These are phyloP conservation scores for Neoboletus brunneissimus DNA, from an alignment of 768 basidiomycete genomes.

Conservation along the genomic window DNA sequence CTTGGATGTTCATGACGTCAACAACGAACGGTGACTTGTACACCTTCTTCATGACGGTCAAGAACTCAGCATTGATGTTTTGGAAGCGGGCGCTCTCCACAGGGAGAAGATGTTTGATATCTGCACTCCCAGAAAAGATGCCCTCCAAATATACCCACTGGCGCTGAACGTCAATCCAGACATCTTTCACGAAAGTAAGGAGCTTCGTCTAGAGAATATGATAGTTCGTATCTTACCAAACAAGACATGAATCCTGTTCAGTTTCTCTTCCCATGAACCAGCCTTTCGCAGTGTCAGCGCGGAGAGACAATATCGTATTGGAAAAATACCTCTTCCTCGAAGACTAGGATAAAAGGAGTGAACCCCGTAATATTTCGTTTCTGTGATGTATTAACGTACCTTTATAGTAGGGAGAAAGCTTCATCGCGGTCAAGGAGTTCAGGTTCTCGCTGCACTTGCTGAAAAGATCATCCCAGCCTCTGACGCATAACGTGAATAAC, in stretches of 20 bases:
- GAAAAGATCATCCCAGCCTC: constrained; percentile 97
- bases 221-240: constrained; percentile 62
- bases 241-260: constrained; percentile 93
- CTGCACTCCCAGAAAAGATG: constrained; percentile 98
- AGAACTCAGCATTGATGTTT: constrained; percentile 97
- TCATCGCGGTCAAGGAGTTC: constrained; percentile 96
- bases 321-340: constrained; percentile 73
- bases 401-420: constrained; percentile 97
- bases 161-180: constrained; percentile 99
- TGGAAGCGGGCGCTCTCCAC: constrained; percentile 97
- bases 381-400: constrained; percentile 41
- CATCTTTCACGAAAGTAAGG: constrained; percentile 50
- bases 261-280: constrained; percentile 92
- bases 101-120: constrained; percentile 98
- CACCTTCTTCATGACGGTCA: constrained; percentile 99
- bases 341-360: constrained; percentile 48
- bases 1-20: constrained; percentile 94
- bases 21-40: constrained; percentile 98
- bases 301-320: not conserved
- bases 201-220: not conserved
- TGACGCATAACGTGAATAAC: constrained; percentile 30
- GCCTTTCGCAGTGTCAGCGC: constrained; percentile 44
- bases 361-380: not conserved
- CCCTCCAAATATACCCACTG: constrained; percentile 99
- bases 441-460: constrained; percentile 96